A percentile compares a stretch with the other conserved stretches of the same genome.
These are phyloP conservation scores for Magnolia officinalis DNA, from an alignment of 164 flowering plant species.

Conservation along the genomic window DNA sequence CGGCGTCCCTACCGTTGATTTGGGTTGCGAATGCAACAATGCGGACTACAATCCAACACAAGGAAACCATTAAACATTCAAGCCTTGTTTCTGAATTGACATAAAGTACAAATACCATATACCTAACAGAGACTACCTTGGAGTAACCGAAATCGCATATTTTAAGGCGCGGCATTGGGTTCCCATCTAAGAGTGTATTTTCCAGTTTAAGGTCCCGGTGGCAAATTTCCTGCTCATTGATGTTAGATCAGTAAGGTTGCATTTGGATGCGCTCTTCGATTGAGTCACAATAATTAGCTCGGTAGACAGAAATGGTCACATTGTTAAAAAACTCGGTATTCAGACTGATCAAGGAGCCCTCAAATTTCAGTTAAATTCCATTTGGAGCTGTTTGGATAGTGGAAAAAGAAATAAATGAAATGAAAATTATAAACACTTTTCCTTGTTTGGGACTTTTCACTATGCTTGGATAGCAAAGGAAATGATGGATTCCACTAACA, in stretches of 20 bases:
- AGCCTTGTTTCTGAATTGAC: background rate
- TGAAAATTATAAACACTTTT: no score
- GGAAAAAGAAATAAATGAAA: no score
- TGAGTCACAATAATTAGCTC: no score
- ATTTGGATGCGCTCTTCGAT: no score
- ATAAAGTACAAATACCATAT: background rate
- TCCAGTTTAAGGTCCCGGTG: constrained; percentile 32
- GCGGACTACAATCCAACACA: constrained; percentile 39
- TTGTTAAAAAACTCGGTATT: background rate
- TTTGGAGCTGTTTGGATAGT: no score
- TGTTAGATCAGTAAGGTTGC: background rate
- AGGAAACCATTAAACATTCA: background rate
- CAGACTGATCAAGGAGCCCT: background rate
- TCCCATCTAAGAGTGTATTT: constrained; percentile 31
- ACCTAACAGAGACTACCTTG: constrained; percentile 11
- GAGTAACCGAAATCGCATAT: constrained; percentile 37
- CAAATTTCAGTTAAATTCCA: background rate
- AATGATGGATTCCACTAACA: no score
- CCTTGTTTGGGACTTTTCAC: no score
- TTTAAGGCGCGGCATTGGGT: constrained; percentile 31
- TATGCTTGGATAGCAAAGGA: no score
- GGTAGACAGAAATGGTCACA: no score
- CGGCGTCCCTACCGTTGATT: constrained; percentile 78
- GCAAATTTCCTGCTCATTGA: constrained; percentile 22
- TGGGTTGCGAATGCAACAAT: constrained; percentile 64